These are phyloP conservation scores for Boletus tylopilopsis DNA, from an alignment of 768 basidiomycete species.

Conservation along the genomic window DNA sequence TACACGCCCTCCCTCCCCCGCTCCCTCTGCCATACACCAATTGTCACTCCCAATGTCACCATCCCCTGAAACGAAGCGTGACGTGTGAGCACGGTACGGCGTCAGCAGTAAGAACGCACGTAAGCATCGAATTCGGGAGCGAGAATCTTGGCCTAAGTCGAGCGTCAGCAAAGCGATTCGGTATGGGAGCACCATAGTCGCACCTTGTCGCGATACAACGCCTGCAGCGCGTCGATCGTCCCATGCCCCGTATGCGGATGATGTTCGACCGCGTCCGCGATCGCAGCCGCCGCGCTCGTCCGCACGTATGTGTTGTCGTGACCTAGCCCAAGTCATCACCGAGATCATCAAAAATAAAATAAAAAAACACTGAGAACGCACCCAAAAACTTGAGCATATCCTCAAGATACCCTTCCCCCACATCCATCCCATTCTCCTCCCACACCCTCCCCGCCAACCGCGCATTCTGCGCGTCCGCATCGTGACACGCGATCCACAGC, in stretches of 20 bases:
- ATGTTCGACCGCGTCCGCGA: slow-evolving; percentile 72
- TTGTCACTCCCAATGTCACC: too few species aligned
- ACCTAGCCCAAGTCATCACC: slow-evolving; percentile 37
- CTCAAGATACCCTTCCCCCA: slow-evolving; percentile 58
- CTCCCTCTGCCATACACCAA: too few species aligned
- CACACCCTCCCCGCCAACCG: slow-evolving; percentile 77
- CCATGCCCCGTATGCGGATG: slow-evolving; percentile 55
- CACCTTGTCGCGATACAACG: slow-evolving; percentile 83
- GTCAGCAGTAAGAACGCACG: slow-evolving; percentile 48
- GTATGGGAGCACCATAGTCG: neutral
- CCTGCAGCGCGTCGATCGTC: slow-evolving; percentile 54
- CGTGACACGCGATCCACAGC: slow-evolving; percentile 85
- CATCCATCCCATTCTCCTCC: slow-evolving; percentile 95
- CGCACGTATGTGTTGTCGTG: slow-evolving; percentile 83
- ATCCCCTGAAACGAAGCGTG: too few species aligned
- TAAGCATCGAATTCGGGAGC: slow-evolving; percentile 93
- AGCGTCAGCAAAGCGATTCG: too few species aligned
- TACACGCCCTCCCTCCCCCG: too few species aligned
- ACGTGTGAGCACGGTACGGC: too few species aligned
- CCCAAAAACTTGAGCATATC: slow-evolving; percentile 67
- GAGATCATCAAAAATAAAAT: neutral
- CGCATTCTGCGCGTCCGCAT: slow-evolving; percentile 85
- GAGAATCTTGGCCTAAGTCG: slow-evolving; percentile 76
- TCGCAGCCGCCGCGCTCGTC: slow-evolving; percentile 60
- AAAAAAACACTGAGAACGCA: slow-evolving; percentile 27